Evolutionary conservation across 1,139 yeast species (phyloP), one percentile per base, ranked within the genome.

Genomic region (Spathaspora sp.): DNA sequence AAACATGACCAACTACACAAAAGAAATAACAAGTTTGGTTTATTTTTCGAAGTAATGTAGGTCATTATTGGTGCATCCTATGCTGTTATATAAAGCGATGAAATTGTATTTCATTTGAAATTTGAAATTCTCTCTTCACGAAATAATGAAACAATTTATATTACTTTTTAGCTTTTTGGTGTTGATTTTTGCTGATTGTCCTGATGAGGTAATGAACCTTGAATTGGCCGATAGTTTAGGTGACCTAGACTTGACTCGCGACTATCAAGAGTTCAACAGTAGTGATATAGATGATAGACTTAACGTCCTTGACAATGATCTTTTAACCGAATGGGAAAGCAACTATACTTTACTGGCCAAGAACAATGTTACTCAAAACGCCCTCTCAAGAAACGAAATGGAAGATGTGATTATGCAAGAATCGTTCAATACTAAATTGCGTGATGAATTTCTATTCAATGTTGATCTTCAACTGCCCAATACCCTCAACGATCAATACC

Each of bases 401-500:
- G 66, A 70, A 20, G 63, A 70, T 15, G 67, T 82, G 38, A 71
- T 82, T 47, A 58, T 65, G 18, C 70, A 68, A 47, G 48, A 64
- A 7, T 53, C 56, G 11, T 43, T 52, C 15, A 47, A 49, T 15
- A 51, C 61, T 39, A 56, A 54, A 26, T 51, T 61, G 40, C 60
- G 66, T 37, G 76, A 75, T 54, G 72, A 70, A 45, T 82, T 72
- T 53, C 68, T 82, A 25, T 89, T 84, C 68, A 83, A 83, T 56
- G 61, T 76, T 46, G 77, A 77, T 44, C 80, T 88, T 27, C 80
- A 80, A 34, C 72, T 76, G 4, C 86, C 86, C 56, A 90, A 90
- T 2, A 61, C 82, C 2, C 93, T 95, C 44, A 84, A 89, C 57
- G 82, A 85, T 65, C 96, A 89, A n/a, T 78, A 79, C 58, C 64